Evolutionary conservation across 352 stramenopile species (phyloP), one percentile per base, ranked within the genome.

Genomic region (Globisporangium paroecandrum): DNA sequence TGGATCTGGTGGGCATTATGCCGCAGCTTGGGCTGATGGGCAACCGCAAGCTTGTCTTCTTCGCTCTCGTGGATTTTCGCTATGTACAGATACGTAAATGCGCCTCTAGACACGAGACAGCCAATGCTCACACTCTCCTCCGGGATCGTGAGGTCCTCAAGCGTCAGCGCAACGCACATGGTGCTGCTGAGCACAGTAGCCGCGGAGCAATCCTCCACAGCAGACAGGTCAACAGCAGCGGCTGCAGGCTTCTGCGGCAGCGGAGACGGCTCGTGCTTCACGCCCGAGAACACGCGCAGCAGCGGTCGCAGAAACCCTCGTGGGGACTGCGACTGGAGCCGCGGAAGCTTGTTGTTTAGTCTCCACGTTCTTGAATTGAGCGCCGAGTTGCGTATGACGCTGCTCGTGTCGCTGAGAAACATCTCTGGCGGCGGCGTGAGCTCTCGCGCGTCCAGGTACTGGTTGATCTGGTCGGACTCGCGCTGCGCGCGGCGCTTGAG

Each of bases 381-480:
- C 12, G 24, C 34, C 13, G 58, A 62, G 32, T 24, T 66, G 15
- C 47, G 61, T 1, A 32, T 20, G n/a, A 51, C 9, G 22, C 61
- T 58, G 47, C 47, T 58, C 10, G 38, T 29, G 20, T 54, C 25
- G 32, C 38, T 61, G 53, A 46, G 53, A 22, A 59, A 29, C 38
- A 43, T 9, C 24, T 55, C 53, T 0, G 63, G 36, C 0, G 36
- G 63, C 0, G 63, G 63, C 12, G 54, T 68, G 25, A 68, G 29
- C n/a, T 32, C 63, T 32, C 54, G n/a, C 20, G 36, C 63, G 29
- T 68, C 63, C 8, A 62, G 27, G 63, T 68, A 68, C 38, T 68
- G 32, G 43, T 57, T 29, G 25, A 58, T 58, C 7, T 47, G 56
- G 58, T 75, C 43, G 68, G 75, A 47, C 62, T 77, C 72, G 67